Percentiles rank a stretch among this genome's conserved stretches.
phyloP scores from a whole-genome alignment of 805 yeast genomes.

The Huiozyma sinensis region DNA sequence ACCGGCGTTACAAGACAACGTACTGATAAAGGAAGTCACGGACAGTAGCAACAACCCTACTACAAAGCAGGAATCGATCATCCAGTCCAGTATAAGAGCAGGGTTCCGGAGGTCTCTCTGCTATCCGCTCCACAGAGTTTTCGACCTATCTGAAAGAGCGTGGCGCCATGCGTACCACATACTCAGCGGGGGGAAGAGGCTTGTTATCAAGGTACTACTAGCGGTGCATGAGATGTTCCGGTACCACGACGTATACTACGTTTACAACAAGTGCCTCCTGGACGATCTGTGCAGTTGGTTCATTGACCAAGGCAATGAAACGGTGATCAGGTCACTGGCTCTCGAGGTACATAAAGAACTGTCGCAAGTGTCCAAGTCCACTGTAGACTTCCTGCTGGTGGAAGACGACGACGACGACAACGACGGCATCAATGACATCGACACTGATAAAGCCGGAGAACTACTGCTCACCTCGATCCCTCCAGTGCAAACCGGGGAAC shows the following conservation, averaged over 20 bases:
- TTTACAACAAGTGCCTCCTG: conserved; percentile 64
- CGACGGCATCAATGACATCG: conserved; percentile 38
- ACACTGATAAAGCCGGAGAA: conserved; percentile 35
- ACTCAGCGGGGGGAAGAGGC: conserved; percentile 58
- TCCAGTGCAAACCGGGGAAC: conserved; percentile 33
- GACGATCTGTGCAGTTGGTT: conserved; percentile 76
- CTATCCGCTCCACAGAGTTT: conserved; percentile 73
- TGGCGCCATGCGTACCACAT: conserved; percentile 68
- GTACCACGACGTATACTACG: conserved; percentile 74
- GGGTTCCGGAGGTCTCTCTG: conserved; percentile 63
- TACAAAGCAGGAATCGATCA: conserved; percentile 11
- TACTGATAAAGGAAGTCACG: conserved; percentile 1
- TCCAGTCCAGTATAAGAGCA: conserved; percentile 48
- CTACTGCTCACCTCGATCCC: conserved; percentile 14
- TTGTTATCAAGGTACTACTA: conserved; percentile 49
- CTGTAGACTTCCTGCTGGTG: conserved; percentile 36
- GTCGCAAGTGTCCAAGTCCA: conserved; percentile 27
- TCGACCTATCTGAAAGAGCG: conserved; percentile 42
- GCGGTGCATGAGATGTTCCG: conserved; percentile 64
- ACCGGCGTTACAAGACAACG: conserved; percentile 9
- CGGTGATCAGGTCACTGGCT: conserved; percentile 49
- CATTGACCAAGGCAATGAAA: conserved; percentile 46
- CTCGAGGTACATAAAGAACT: conserved; percentile 45
- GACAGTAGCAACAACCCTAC: neutral
- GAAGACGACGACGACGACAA: conserved; percentile 28